Base-by-base conservation (phyloP, 148 eudicot species). In the Rheum nobile region DNA sequence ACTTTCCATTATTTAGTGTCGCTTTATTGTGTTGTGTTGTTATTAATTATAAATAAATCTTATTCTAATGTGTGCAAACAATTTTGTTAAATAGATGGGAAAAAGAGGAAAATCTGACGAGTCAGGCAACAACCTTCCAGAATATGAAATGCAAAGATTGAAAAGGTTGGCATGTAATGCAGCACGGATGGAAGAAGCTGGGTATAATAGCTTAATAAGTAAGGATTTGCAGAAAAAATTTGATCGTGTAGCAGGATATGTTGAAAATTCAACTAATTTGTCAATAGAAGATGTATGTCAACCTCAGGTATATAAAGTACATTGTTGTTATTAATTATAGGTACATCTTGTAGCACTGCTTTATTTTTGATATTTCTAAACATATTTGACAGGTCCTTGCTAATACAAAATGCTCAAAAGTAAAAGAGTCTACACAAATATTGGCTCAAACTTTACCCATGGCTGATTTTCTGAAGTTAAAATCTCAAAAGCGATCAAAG, bases 241-340 rank as follows among this genome's bases (percentile, higher is more conserved):
- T 24, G 12, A 22, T 1, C 3, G 59, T n/a, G 26, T 52, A 2
- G 26, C 28, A 21, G 8, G 14, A 2, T 6, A 10, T 2, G 28
- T 4, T 55, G 31, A 1, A 22, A 22, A 24, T 22, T 22, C 31
- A 55, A 24, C 29, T 55, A 6, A 55, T 6, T 8, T 55, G 31
- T 22, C 63, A 55, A 55, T 22, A 6, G 31, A 55, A 22, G 63
- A 21, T 1, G 31, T 22, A 6, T 7, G 29, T 0, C 63, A 55
- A 6, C 8, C 11, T 55, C 22, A 55, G 31, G 63, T 55, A n/a
- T 22, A n/a, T 50, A 5, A 19, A 50, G 4, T 8, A 0, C 13
- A 2, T 8, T 2, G 0, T 8, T 0, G 13, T 42, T 10, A 7
- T 0, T n/a, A n/a, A n/a, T n/a, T n/a, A n/a, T n/a, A n/a, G n/a